Base-by-base conservation (phyloP, 1,139 yeast genomes). In the Yamadazyma atmosphaerica region DNA sequence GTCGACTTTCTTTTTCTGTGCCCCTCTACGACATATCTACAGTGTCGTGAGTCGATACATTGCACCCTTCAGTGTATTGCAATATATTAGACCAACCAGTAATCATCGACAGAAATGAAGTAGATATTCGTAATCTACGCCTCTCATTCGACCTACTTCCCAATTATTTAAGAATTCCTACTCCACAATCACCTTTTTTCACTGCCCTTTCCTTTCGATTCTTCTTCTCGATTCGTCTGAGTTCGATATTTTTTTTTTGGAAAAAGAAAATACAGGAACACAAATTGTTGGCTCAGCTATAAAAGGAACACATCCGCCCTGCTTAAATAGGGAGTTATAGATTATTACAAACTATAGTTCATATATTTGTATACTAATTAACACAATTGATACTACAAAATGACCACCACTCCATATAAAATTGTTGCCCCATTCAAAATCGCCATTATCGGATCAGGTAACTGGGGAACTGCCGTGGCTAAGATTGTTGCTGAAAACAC, bases 391-490 rank as follows among this genome's bases (percentile, higher is more conserved):
- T 19, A 6, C 6, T 19, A 19, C 41, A 57, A 19, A 37, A 67
- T 66, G 70, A 65, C 71, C 45, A 56, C 67, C 41, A 47, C 61
- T 37, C 68, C 72, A 38, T 64, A 63, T 44, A 51, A 54, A 39
- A 58, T 68, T 39, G 60, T 50, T 21, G 53, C 56, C 32, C 81
- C 81, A 13, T 76, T 72, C 61, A 78, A 65, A 52, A 64, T 79
- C 39, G 75, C 84, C 46, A 79, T 83, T 44, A 75, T 84, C 44
- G 92, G 92, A 28, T 83, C 89, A 10, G 92, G 92, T 55, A 84
- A 84, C 61, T 84, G 92, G 96, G 98, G 98, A 43, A 87, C 96
- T 27, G 90, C 97, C 5, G 89, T 90, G 39, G 96, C 97, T 48
- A 90, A 90, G 67, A 83, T 90, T 37, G 83, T 89, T 28, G 89